Conservation (phyloP, 2,329 filamentous ascomycete genomes). For the Hypoxylon rubiginosum region DNA sequence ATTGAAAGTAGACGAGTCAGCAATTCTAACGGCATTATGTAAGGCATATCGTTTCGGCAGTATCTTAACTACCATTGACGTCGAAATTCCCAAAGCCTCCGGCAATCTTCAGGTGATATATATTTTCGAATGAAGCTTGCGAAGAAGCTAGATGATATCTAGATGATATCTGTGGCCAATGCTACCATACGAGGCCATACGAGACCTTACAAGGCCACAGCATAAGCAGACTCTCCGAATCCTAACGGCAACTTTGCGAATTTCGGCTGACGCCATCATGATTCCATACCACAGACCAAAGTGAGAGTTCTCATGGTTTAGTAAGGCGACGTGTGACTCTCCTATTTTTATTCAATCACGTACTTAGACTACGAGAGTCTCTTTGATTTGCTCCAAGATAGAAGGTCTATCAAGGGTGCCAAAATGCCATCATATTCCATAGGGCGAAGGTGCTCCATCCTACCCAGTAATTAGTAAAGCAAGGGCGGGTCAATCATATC, state of each 20-base stretch:
- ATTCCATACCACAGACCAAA: constrained; percentile 2
- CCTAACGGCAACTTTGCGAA: not conserved
- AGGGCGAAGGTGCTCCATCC: not conserved
- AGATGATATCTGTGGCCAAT: too few relatives aligned
- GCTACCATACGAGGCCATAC: too few relatives aligned
- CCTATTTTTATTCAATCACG: not conserved
- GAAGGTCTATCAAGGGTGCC: not conserved
- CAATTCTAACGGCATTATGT: too few relatives aligned
- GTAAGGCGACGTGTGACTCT: not conserved
- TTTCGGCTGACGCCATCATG: constrained; percentile 33
- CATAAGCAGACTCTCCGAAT: not conserved
- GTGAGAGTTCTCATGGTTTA: constrained; percentile 2
- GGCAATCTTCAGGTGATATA: too few relatives aligned
- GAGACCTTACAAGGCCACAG: too few relatives aligned
- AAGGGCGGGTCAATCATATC: not conserved
- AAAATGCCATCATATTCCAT: not conserved
- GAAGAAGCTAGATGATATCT: too few relatives aligned
- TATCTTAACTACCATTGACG: too few relatives aligned
- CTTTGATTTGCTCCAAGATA: not conserved
- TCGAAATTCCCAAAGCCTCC: too few relatives aligned
- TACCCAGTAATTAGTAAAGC: not conserved
- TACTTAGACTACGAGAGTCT: not conserved
- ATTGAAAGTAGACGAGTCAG: too few relatives aligned
- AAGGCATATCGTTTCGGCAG: too few relatives aligned
- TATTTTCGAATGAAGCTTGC: too few relatives aligned